Conservation (phyloP, 345 rosid genomes). For the Gossypium rotundifolium region DNA sequence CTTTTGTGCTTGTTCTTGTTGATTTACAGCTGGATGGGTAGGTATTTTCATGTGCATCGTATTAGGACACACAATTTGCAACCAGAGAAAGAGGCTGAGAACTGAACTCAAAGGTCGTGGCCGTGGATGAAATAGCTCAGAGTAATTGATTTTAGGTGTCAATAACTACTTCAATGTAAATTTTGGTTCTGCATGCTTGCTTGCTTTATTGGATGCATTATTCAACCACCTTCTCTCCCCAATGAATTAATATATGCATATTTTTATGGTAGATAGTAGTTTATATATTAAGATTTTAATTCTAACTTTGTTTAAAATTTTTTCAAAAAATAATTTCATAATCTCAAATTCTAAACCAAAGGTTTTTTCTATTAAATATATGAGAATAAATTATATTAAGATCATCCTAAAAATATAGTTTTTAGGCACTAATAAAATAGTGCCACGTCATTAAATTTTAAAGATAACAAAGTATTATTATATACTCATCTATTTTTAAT, state of each 20-base stretch:
- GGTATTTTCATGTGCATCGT: not conserved
- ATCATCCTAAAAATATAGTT: too few species aligned
- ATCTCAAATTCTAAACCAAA: too few species aligned
- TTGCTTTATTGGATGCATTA: not conserved
- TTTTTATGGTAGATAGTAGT: too few species aligned
- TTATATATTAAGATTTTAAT: too few species aligned
- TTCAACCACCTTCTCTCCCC: not conserved
- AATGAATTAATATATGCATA: not conserved
- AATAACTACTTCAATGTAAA: not conserved
- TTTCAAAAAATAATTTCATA: too few species aligned
- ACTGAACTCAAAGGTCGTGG: not conserved
- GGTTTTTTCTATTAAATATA: too few species aligned
- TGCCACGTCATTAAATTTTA: too few species aligned
- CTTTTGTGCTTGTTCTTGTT: not conserved
- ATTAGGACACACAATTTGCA: not conserved
- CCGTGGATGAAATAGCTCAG: not conserved
- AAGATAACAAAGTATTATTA: too few species aligned
- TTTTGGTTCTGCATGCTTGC: not conserved
- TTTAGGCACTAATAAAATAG: too few species aligned
- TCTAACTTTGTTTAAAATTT: too few species aligned
- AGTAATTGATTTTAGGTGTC: not conserved
- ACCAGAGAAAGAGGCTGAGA: not conserved
- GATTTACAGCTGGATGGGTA: slow-evolving; percentile 7
- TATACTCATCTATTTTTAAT: too few species aligned
- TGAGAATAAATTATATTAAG: too few species aligned